Conservation (phyloP, 176 grass and related monocot genomes). For the Triticum aestivum region IWGSC_CS_RefSeq_v2.1 NC_057806.1:375479721-375480220, state of each 20-base stretch:
- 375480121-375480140: slow-evolving; percentile 86
- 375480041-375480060: slow-evolving; percentile 79
- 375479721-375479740: too few species aligned
- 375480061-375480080: slow-evolving; percentile 82
- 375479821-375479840: not conserved
- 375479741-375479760: too few species aligned
- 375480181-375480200: slow-evolving; percentile 75
- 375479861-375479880: not conserved
- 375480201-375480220: slow-evolving; percentile 76
- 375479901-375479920: not conserved
- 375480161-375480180: slow-evolving; percentile 75
- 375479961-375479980: slow-evolving; percentile 38
- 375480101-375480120: slow-evolving; percentile 70
- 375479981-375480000: slow-evolving; percentile 1
- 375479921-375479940: not conserved
- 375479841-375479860: not conserved
- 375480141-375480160: slow-evolving; percentile 89
- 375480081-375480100: slow-evolving; percentile 69
- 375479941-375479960: not conserved
- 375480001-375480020: slow-evolving; percentile 43
- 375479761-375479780: too few species aligned
- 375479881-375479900: not conserved
- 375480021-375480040: slow-evolving; percentile 32
- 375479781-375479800: too few species aligned
- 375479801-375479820: too few species aligned